Conservation (phyloP, 495 filamentous ascomycete species). For the Friedmanniomyces endolithicus region DNA sequence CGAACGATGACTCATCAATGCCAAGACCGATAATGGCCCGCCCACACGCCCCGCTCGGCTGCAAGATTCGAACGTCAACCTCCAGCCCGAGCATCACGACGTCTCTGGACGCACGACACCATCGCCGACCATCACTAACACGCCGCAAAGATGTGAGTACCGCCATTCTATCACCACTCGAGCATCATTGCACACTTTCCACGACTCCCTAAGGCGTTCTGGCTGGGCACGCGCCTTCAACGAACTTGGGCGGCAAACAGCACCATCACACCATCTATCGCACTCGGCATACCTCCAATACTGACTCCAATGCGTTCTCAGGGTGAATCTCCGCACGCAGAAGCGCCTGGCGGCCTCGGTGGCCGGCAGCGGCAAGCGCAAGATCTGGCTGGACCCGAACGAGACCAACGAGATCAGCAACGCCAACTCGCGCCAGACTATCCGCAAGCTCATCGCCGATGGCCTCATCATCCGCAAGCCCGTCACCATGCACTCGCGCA, state of each 20-base stretch:
- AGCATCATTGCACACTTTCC: not conserved
- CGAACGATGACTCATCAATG: not conserved
- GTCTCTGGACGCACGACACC: constrained; percentile 11
- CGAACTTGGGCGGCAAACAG: constrained; percentile 4
- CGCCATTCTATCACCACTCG: not conserved
- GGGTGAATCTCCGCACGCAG: constrained; percentile 99
- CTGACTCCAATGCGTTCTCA: constrained; percentile 31
- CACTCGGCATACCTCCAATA: constrained; percentile 1
- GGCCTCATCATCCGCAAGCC: constrained; percentile 99
- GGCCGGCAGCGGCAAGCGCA: constrained; percentile 95
- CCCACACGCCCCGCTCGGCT: not conserved
- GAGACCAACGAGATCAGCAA: constrained; percentile 99
- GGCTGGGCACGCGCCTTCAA: constrained; percentile 1
- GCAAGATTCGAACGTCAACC: not conserved
- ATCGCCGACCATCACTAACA: constrained; percentile 17
- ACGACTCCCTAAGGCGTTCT: not conserved
- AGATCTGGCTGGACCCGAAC: constrained; percentile 99
- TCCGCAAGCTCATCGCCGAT: constrained; percentile 99
- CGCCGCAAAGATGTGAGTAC: constrained; percentile 20
- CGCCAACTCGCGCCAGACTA: constrained; percentile 98
- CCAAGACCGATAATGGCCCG: not conserved
- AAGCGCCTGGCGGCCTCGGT: constrained; percentile 99
- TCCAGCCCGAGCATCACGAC: not conserved
- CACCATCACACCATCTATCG: constrained; percentile 1
- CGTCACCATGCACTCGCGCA: constrained; percentile 97